These are phyloP conservation scores for Stereocaulon alpinum DNA, from an alignment of 495 filamentous ascomycete genomes.

Conservation along the genomic window DNA sequence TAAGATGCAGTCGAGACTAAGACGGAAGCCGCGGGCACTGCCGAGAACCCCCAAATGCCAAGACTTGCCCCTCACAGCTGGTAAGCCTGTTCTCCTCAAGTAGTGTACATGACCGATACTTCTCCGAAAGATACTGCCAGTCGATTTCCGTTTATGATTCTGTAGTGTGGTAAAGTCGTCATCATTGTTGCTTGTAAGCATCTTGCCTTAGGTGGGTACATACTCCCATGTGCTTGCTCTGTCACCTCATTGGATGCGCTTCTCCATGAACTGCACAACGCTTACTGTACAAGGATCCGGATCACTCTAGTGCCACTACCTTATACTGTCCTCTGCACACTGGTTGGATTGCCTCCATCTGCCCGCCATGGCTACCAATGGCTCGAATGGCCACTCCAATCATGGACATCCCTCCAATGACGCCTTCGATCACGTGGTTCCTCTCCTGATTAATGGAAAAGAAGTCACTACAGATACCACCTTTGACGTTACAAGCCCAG, in stretches of 20 bases:
- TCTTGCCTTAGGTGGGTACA: too few species aligned
- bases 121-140: too few species aligned
- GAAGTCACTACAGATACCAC: constrained; percentile 48
- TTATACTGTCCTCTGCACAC: not conserved
- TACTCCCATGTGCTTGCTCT: too few species aligned
- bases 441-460: constrained; percentile 65
- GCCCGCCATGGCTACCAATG: constrained; percentile 1
- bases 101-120: too few species aligned
- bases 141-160: too few species aligned
- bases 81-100: too few species aligned
- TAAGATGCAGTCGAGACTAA: not conserved
- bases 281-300: not conserved
- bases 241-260: too few species aligned
- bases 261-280: not conserved
- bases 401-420: constrained; percentile 5
- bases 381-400: constrained; percentile 3
- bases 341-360: not conserved
- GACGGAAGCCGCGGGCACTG: constrained; percentile 1
- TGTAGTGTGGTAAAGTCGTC: too few species aligned
- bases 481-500: constrained; percentile 59
- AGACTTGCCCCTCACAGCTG: not conserved
- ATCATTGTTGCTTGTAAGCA: too few species aligned
- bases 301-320: not conserved
- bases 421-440: constrained; percentile 31
- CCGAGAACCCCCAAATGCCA: not conserved